Conservation (phyloP, 73 alveolate species). For the Paramecium tetraurelia region DNA sequence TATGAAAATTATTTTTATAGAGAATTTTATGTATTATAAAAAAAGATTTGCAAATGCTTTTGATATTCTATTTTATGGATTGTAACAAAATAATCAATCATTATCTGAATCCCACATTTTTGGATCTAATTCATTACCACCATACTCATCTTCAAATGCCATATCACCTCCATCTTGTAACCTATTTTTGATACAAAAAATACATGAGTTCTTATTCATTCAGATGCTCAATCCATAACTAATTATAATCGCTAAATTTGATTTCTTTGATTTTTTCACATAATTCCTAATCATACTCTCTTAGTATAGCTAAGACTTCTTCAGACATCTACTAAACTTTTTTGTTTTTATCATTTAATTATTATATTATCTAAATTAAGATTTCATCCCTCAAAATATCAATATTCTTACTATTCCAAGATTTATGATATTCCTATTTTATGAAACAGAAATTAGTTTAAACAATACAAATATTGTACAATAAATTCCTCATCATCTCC, state of each 20-base stretch:
- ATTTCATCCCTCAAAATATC: slow-evolving; percentile 39
- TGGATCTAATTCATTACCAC: slow-evolving; percentile 57
- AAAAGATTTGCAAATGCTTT: background rate
- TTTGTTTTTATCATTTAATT: slow-evolving; percentile 77
- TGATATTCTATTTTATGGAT: background rate
- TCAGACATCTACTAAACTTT: slow-evolving; percentile 72
- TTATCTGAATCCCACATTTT: slow-evolving; percentile 66
- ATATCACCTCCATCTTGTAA: slow-evolving; percentile 42
- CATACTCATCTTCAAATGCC: slow-evolving; percentile 48
- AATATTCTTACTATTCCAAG: slow-evolving; percentile 16
- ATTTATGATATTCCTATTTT: slow-evolving; percentile 62
- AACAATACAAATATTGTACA: slow-evolving; percentile 71
- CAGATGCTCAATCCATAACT: slow-evolving; percentile 75
- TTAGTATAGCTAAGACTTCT: slow-evolving; percentile 76
- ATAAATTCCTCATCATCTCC: slow-evolving; percentile 93
- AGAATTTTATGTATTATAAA: background rate
- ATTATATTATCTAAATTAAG: slow-evolving; percentile 61
- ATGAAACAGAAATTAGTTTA: slow-evolving; percentile 72
- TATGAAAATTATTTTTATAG: background rate
- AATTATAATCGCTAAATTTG: slow-evolving; percentile 79
- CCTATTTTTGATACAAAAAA: background rate
- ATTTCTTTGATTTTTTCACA: slow-evolving; percentile 78
- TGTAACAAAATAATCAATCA: slow-evolving; percentile 23
- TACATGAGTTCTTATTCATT: slow-evolving; percentile 57
- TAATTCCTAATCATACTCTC: slow-evolving; percentile 81